Evolutionary conservation across 2,329 filamentous ascomycete genomes (phyloP).

Genomic region (Colletotrichum sp.): DNA sequence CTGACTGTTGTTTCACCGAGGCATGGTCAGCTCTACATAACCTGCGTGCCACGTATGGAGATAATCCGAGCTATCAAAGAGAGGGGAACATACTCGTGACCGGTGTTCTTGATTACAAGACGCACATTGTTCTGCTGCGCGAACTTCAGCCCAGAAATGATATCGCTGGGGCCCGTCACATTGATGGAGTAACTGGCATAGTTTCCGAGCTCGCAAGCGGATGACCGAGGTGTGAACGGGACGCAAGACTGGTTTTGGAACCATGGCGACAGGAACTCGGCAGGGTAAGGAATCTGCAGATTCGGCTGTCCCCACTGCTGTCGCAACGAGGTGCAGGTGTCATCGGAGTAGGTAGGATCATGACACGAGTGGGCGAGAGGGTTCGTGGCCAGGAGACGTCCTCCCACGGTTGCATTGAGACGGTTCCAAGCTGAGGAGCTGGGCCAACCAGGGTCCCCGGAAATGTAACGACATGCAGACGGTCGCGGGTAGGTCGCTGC

Average conservation of each 20-base stretch:
- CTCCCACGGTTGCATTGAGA: background rate
- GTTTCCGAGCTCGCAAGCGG: too few species aligned
- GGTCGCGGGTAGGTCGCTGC: background rate
- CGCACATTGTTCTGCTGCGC: too few species aligned
- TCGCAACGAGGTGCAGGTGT: slow-evolving; percentile 36
- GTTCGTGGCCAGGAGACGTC: background rate
- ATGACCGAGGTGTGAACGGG: too few species aligned
- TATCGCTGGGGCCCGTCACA: too few species aligned
- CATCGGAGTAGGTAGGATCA: background rate
- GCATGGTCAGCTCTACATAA: background rate
- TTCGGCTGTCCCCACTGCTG: slow-evolving; percentile 47
- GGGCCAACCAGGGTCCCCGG: background rate
- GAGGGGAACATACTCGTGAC: too few species aligned
- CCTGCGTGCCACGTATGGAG: accelerated
- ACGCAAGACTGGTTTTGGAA: too few species aligned
- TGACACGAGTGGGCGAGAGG: background rate
- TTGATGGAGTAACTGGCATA: too few species aligned
- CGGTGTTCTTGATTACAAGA: too few species aligned
- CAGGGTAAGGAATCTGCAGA: slow-evolving; percentile 25
- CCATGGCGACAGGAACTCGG: background rate
- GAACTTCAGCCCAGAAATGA: too few species aligned
- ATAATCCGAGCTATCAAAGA: background rate
- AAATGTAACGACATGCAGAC: background rate
- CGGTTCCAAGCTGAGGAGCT: background rate
- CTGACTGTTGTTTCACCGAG: background rate